Conservation (phyloP, 768 basidiomycete species). For the Suillus brevipes region DNA sequence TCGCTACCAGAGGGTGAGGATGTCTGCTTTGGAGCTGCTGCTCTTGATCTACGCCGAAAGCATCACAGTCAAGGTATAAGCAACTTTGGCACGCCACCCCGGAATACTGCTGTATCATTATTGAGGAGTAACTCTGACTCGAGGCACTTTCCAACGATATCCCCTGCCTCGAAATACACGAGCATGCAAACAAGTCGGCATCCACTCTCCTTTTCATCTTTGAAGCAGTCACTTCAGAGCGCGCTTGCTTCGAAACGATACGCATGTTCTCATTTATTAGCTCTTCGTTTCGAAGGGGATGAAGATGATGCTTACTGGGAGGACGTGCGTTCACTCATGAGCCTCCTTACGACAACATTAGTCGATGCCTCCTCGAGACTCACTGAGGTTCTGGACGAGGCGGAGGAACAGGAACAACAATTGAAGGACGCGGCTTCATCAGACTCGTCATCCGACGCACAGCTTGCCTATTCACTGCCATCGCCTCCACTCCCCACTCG, state of each 20-base stretch:
- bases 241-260: slow-evolving; percentile 74
- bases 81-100: slow-evolving; percentile 41
- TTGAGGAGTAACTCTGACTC: slow-evolving; percentile 16
- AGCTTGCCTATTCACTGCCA: slow-evolving; percentile 19
- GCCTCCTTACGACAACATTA: slow-evolving; percentile 64
- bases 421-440: slow-evolving; percentile 51
- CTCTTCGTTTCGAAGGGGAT: slow-evolving; percentile 71
- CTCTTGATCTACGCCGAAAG: slow-evolving; percentile 58
- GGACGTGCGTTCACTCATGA: slow-evolving; percentile 75
- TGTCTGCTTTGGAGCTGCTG: slow-evolving; percentile 58
- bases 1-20: slow-evolving; percentile 25
- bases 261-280: slow-evolving; percentile 76
- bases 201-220: slow-evolving; percentile 63
- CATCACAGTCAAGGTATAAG: slow-evolving; percentile 52
- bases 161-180: slow-evolving; percentile 63
- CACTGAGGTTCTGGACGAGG: slow-evolving; percentile 60
- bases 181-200: slow-evolving; percentile 59
- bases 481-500: slow-evolving; percentile 20
- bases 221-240: slow-evolving; percentile 61
- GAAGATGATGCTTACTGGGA: slow-evolving; percentile 85
- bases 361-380: slow-evolving; percentile 64
- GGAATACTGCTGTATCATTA: slow-evolving; percentile 16
- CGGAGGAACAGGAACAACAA: slow-evolving; percentile 45
- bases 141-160: slow-evolving; percentile 32
- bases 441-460: slow-evolving; percentile 14